Conservation (phyloP, 2,329 filamentous ascomycete species). For the Knufia petricola region DNA sequence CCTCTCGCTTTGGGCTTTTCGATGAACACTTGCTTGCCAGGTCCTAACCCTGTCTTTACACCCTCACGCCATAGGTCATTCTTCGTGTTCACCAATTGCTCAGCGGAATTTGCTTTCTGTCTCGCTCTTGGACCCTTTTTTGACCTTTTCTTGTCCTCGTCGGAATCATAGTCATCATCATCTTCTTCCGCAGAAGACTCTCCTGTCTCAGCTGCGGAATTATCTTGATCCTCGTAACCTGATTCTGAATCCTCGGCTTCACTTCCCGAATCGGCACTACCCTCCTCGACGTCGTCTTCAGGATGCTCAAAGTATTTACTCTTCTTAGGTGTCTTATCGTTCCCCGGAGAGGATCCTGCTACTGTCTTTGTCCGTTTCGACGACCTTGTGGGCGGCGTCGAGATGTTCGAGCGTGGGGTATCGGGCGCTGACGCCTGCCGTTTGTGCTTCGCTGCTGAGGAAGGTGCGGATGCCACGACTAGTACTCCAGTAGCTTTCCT, state of each 20-base stretch:
- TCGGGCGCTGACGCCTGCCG: slow-evolving; percentile 13
- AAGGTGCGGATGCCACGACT: neutral
- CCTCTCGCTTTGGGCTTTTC: slow-evolving; percentile 54
- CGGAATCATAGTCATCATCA: slow-evolving; percentile 26
- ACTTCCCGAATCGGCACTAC: slow-evolving; percentile 16
- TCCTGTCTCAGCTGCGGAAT: slow-evolving; percentile 24
- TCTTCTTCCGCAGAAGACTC: slow-evolving; percentile 20
- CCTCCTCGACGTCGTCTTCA: slow-evolving; percentile 25
- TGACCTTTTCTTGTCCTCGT: slow-evolving; percentile 22
- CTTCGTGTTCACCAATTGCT: slow-evolving; percentile 29
- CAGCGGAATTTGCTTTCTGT: slow-evolving; percentile 20
- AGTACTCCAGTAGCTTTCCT: neutral
- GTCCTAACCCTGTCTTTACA: slow-evolving; percentile 45
- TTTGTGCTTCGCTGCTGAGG: slow-evolving; percentile 14
- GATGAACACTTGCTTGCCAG: slow-evolving; percentile 52
- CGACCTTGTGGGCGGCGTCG: slow-evolving; percentile 15
- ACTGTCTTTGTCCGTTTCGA: slow-evolving; percentile 20
- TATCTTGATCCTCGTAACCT: slow-evolving; percentile 35
- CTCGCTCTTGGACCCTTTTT: slow-evolving; percentile 10
- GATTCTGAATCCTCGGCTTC: slow-evolving; percentile 24
- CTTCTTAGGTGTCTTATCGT: slow-evolving; percentile 34
- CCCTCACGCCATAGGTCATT: slow-evolving; percentile 47
- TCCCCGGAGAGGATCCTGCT: slow-evolving; percentile 3
- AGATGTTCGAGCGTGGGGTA: neutral
- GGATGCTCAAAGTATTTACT: slow-evolving; percentile 41